Evolutionary conservation across 805 yeast genomes (phyloP).

Genomic region (Yarrowia osloensis): DNA sequence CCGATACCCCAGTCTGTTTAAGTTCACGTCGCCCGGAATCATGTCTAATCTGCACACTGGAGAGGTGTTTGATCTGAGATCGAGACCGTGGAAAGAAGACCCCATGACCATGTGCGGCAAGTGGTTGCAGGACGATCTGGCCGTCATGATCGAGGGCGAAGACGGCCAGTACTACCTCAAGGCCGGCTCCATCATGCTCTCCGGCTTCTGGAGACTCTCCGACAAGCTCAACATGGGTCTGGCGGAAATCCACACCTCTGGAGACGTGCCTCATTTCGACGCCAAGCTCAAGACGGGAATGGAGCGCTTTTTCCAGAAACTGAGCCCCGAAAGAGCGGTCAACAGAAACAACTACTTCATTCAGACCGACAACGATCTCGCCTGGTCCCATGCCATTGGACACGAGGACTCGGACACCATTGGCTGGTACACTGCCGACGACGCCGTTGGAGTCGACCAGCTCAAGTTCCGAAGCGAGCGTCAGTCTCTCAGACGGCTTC

Average conservation of each 20-base stretch:
- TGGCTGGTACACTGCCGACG: slow-evolving; percentile 65
- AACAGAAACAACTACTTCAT: slow-evolving; percentile 62
- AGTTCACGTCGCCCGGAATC: slow-evolving; percentile 36
- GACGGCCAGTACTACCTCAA: slow-evolving; percentile 59
- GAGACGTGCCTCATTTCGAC: slow-evolving; percentile 67
- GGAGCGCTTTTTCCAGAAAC: slow-evolving; percentile 64
- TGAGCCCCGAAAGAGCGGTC: slow-evolving; percentile 62
- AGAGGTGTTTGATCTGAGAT: slow-evolving; percentile 47
- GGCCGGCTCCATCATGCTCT: slow-evolving; percentile 63
- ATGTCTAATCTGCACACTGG: slow-evolving; percentile 53
- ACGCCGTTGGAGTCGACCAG: slow-evolving; percentile 51
- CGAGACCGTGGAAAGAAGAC: slow-evolving; percentile 44
- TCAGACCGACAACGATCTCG: slow-evolving; percentile 62
- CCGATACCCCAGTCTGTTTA: slow-evolving; percentile 7
- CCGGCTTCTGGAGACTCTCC: slow-evolving; percentile 67
- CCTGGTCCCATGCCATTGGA: slow-evolving; percentile 64
- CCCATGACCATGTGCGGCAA: slow-evolving; percentile 61
- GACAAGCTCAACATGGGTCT: slow-evolving; percentile 62
- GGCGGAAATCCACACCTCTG: slow-evolving; percentile 60
- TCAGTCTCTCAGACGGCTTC: slow-evolving; percentile 1
- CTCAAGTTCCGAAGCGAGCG: slow-evolving; percentile 40
- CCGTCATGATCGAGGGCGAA: slow-evolving; percentile 61
- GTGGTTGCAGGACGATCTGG: slow-evolving; percentile 66
- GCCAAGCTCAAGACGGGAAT: slow-evolving; percentile 60
- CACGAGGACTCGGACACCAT: slow-evolving; percentile 52